These are phyloP conservation scores for Candida sp. DNA, from an alignment of 1,139 yeast species.

Conservation along the genomic window DNA sequence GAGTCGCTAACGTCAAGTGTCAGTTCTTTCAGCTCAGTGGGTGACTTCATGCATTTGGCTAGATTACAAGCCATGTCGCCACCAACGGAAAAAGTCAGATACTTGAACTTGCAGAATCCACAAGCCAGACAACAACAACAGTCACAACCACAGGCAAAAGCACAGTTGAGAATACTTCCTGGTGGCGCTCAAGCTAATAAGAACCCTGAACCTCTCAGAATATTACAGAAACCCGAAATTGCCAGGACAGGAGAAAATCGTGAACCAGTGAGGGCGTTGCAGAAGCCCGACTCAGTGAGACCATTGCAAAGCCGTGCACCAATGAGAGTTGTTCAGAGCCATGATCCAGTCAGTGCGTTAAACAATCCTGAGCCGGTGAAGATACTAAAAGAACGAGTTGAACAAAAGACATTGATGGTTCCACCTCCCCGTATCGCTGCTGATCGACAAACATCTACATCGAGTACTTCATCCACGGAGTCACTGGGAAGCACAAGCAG, in stretches of 20 bases:
- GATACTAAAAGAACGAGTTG: neutral
- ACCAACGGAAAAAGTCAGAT: slow-evolving; percentile 5
- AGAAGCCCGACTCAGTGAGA: no score
- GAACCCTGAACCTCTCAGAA: neutral
- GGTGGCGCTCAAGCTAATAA: neutral
- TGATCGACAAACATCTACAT: slow-evolving; percentile 4
- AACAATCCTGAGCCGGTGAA: no score
- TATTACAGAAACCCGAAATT: neutral
- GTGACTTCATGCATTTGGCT: slow-evolving; percentile 31
- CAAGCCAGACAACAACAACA: slow-evolving; percentile 9
- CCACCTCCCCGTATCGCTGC: neutral
- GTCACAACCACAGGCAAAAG: neutral
- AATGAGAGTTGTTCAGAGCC: no score
- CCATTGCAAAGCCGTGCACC: no score
- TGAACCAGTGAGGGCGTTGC: no score
- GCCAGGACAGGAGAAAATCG: no score
- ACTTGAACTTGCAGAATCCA: neutral
- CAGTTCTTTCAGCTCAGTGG: slow-evolving; percentile 41
- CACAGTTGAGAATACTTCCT: slow-evolving; percentile 1
- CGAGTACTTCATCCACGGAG: slow-evolving; percentile 9
- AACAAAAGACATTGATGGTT: neutral
- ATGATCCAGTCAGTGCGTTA: no score
- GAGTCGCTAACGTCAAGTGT: slow-evolving; percentile 44
- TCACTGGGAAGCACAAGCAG: slow-evolving; percentile 20
- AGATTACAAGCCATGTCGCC: slow-evolving; percentile 6